Conservation (phyloP, 2,329 filamentous ascomycete genomes). For the Trichoderma atrobrunneum region DNA sequence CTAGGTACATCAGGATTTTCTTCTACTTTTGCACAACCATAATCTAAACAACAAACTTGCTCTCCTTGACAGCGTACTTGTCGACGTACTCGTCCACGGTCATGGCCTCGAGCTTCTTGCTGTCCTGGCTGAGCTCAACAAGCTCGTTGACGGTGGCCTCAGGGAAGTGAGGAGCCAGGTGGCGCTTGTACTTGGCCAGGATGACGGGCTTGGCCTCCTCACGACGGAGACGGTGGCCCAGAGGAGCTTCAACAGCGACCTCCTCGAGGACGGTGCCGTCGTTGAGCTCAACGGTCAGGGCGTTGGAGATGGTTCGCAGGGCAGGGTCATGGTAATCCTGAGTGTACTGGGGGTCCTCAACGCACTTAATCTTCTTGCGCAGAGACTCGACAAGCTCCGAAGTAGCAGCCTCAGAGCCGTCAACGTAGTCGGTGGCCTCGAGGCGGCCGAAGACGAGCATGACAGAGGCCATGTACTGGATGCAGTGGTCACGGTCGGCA, state of each 20-base stretch:
- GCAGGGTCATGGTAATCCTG: constrained; percentile 90
- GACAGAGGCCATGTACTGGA: constrained; percentile 97
- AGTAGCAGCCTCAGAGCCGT: constrained; percentile 87
- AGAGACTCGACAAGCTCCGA: constrained; percentile 87
- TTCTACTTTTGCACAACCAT: neutral
- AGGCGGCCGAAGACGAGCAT: constrained; percentile 96
- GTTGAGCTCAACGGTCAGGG: constrained; percentile 88
- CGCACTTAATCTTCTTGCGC: constrained; percentile 89
- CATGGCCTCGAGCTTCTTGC: constrained; percentile 71
- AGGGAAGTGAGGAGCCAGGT: constrained; percentile 79
- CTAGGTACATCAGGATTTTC: neutral
- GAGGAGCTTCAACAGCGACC: constrained; percentile 86
- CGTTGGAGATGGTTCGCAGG: constrained; percentile 96
- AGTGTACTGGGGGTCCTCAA: constrained; percentile 94
- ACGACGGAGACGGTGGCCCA: constrained; percentile 85
- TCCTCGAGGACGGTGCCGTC: constrained; percentile 91
- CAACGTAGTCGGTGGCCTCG: constrained; percentile 88
- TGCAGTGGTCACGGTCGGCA: constrained; percentile 98
- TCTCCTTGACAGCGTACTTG: constrained; percentile 65
- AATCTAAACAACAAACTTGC: constrained; percentile 47
- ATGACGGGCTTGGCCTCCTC: constrained; percentile 99
- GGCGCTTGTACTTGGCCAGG: constrained; percentile 89
- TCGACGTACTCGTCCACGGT: constrained; percentile 93
- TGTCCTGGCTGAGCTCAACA: constrained; percentile 73
- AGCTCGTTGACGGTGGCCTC: constrained; percentile 77